Conservation (phyloP, 1,284 basidiomycete species). For the Veloporphyrellus conicus region DNA sequence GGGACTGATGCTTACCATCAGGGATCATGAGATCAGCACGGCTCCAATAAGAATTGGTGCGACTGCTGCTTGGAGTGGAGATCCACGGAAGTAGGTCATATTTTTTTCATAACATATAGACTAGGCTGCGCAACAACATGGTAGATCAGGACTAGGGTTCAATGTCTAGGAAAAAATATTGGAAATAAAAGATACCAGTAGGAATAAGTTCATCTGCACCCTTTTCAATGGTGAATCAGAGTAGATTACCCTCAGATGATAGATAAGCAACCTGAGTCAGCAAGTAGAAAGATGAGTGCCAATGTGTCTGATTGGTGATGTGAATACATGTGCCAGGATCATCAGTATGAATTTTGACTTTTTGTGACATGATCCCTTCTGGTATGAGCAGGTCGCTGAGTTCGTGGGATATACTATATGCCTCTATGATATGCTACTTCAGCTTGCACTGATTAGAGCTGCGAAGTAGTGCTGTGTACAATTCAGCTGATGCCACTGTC, state of each 20-base stretch:
- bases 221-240: constrained; percentile 80
- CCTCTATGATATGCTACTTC: constrained; percentile 51
- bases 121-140: constrained; percentile 29
- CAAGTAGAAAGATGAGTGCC: too few species aligned
- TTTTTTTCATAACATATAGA: constrained; percentile 75
- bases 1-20: constrained; percentile 53
- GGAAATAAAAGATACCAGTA: too few species aligned
- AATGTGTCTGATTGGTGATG: background rate
- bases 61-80: constrained; percentile 58
- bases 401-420: constrained; percentile 48
- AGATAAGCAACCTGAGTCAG: constrained; percentile 50
- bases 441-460: constrained; percentile 68
- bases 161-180: background rate
- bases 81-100: constrained; percentile 60
- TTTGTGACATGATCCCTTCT: constrained; percentile 62
- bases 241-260: constrained; percentile 67
- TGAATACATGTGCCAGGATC: constrained; percentile 57
- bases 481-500: background rate
- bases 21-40: constrained; percentile 79
- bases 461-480: constrained; percentile 53
- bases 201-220: constrained; percentile 54
- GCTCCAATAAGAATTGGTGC: constrained; percentile 62
- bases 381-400: constrained; percentile 63
- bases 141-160: too few species aligned
- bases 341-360: constrained; percentile 59